Base-by-base conservation (phyloP, 2,329 filamentous ascomycete genomes). In the Bimuria novae-zelandiae region DNA sequence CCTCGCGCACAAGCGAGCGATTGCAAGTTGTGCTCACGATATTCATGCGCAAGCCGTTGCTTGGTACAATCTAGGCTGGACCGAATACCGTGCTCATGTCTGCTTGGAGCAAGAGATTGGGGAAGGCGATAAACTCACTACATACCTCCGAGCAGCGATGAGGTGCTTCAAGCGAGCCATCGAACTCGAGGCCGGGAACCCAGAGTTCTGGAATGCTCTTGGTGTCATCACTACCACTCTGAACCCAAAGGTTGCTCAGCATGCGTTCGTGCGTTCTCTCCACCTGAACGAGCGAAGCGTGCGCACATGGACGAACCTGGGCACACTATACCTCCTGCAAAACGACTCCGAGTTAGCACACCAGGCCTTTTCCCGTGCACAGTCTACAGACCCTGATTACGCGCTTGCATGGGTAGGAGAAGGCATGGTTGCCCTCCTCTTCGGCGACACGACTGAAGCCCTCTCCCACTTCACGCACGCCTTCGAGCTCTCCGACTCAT, bases 51-150 rank as follows among this genome's bases (percentile, higher is more conserved):
- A 95, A 74, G 90, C 94, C 1, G 90, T 97, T n/a, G 90, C 92
- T 0, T 94, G 93, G 82, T 99, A 96, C 75, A 99, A 99, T 66
- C 79, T 99, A 16, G 94, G 94, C 36, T 97, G 92, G 90, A 89
- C 90, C 1, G 94, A 99, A 71, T 86, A 94, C 69, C 84, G 88
- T 39, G 89, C 92, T 0, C 90, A 95, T 67, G 77, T 80, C 10
- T 90, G 85, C 65, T 78, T 90, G 17, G 82, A 81, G 30, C 70
- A 71, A 1, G 69, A 73, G 46, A 51, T 44, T 2, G 43, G 59
- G 1, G 45, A 62, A n/a, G 59, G 59, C 3, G 50, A 59, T 16
- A 59, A 59, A 8, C 86, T 85, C 65, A 88, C 82, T 64, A 82
- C 82, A 61, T 92, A 91, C 61, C 79, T 94, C 41, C 92, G 89